Evolutionary conservation across 257 asterid species (phyloP), one percentile per base, ranked within the genome.

Genomic region (Solanum medicagineum): DNA sequence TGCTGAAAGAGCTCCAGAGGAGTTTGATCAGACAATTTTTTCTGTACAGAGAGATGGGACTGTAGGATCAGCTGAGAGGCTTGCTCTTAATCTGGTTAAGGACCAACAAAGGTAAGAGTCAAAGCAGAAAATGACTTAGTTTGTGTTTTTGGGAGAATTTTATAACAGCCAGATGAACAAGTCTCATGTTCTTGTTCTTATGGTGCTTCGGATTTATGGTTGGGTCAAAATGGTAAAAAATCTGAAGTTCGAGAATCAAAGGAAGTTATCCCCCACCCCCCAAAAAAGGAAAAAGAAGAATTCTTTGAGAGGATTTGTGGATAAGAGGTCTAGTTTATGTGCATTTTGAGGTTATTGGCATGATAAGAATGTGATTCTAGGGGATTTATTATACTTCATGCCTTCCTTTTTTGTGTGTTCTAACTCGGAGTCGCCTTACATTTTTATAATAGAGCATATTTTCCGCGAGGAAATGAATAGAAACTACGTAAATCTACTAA

Each of bases 21-120:
- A 97, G 85, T 95, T 97, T 87, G 99, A 97, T 88, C 98, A 97
- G 91, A 94, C 98, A 15, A 92, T 97, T 86, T 97, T 96, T 89
- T 24, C 92, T 13, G 95, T 94, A 84, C 93, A 81, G 84, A 87
- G 71, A 83, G 95, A 91, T 86, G 88, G 91, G 73, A 88, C 91
- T 14, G 87, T 95, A 75, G 98, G 97, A 49, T 86, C 88, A 0
- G 88, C 90, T 4, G 98, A 95, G 90, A 77, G 88, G 54, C 95
- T 92, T 54, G 92, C 94, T 86, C 93, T 92, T 80, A 88, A 90
- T 89, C 90, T 97, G 66, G 98, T 95, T 57, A 92, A 86, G 87
- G 99, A 97, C 53, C 98, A 95, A 89, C 97, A 95, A 45, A 92
- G 99, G 99, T 97, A 91, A 88, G 49, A 4, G 0, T 8, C 62